phyloP scores from a whole-genome alignment of 768 basidiomycete genomes.

The Tulasnella sp. region DNA sequence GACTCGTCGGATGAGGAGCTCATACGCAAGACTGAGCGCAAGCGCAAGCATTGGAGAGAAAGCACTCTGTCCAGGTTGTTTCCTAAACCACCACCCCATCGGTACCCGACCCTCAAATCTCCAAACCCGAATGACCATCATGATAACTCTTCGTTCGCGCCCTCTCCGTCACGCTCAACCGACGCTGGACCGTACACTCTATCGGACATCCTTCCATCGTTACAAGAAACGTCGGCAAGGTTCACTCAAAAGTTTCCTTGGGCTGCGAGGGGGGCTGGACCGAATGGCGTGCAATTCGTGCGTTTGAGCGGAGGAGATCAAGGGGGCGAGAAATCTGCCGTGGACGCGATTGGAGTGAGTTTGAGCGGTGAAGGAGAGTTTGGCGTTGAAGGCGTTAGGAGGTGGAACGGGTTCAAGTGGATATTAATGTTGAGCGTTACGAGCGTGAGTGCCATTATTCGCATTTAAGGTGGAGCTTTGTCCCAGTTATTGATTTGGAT shows the following conservation, averaged over 20 bases:
- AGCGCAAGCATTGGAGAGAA: background rate
- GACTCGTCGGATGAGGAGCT: background rate
- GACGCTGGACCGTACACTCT: background rate
- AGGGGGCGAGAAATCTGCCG: background rate
- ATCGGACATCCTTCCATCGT: background rate
- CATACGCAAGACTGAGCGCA: background rate
- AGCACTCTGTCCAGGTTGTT: background rate
- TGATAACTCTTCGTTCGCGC: background rate
- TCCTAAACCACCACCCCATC: background rate
- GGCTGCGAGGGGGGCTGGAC: background rate
- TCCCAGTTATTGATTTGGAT: background rate
- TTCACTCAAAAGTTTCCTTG: slow-evolving; percentile 21
- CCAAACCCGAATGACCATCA: background rate
- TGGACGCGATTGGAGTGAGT: background rate
- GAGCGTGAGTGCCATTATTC: slow-evolving; percentile 32
- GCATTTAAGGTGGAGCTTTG: background rate
- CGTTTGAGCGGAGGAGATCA: background rate
- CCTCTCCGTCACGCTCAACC: background rate
- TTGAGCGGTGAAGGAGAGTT: slow-evolving; percentile 6
- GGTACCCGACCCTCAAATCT: slow-evolving; percentile 6
- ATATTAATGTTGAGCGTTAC: slow-evolving; percentile 48
- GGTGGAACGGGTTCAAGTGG: slow-evolving; percentile 63
- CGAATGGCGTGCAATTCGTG: background rate
- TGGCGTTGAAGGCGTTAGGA: slow-evolving; percentile 28
- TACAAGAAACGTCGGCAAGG: slow-evolving; percentile 13